phyloP scores from a whole-genome alignment of 257 asterid genomes.

The Dorcoceras hygrometricum region DNA sequence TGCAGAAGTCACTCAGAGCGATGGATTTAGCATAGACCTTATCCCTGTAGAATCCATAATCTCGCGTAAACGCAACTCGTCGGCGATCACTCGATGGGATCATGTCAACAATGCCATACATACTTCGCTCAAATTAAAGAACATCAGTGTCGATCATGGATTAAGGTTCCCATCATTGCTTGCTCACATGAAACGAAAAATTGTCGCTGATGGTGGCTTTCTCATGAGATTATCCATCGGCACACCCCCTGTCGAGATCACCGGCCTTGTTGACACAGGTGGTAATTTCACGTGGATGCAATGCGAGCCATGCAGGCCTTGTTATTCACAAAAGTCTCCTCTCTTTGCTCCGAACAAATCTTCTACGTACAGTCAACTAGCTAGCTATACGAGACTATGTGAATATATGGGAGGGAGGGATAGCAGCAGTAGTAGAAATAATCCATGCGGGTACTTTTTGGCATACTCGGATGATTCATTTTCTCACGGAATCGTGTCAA shows the following conservation, averaged over 20 bases:
- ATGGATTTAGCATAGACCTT: constrained; percentile 39
- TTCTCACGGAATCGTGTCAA: constrained; percentile 27
- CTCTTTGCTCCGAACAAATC: constrained; percentile 35
- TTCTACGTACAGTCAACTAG: constrained; percentile 20
- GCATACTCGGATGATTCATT: constrained; percentile 13
- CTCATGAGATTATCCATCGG: constrained; percentile 49
- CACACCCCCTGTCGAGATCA: constrained; percentile 38
- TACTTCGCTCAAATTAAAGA: constrained; percentile 45
- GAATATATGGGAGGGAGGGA: constrained; percentile 23
- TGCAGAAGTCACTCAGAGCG: constrained; percentile 21
- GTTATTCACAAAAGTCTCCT: constrained; percentile 31
- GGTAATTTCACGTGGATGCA: constrained; percentile 45
- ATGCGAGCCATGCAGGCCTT: constrained; percentile 42
- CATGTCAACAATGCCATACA: constrained; percentile 26
- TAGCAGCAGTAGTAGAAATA: constrained; percentile 24
- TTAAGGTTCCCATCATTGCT: constrained; percentile 23
- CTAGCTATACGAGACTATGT: constrained; percentile 30
- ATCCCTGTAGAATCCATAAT: constrained; percentile 38
- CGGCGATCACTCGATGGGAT: constrained; percentile 25
- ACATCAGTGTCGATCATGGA: constrained; percentile 24
- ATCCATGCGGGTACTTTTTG: constrained; percentile 23
- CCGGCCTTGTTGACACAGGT: constrained; percentile 38
- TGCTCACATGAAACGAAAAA: constrained; percentile 27
- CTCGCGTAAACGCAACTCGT: constrained; percentile 32
- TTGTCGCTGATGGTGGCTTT: constrained; percentile 37